Percentiles rank a stretch among this genome's conserved stretches.
Conservation (phyloP, 139 green algal species). For the Micromonas commoda region DNA sequence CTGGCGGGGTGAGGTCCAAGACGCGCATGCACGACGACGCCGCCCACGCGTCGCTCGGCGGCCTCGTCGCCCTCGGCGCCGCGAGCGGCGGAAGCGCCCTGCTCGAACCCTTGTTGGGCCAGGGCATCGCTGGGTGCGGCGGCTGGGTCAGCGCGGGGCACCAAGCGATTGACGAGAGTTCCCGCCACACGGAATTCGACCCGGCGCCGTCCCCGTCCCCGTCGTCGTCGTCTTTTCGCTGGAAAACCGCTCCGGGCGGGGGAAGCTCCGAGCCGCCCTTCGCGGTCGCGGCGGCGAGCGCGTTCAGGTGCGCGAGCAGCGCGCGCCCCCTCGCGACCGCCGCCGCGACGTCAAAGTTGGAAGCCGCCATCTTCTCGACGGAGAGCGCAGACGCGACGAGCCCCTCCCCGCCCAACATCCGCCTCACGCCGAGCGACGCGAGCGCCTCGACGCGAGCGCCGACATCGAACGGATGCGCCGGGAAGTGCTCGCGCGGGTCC, state of each 20-base stretch:
- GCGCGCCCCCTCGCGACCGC: slow-evolving; percentile 7
- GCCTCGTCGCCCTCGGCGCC: slow-evolving; percentile 39
- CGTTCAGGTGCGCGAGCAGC: slow-evolving; percentile 48
- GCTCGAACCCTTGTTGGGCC: background rate
- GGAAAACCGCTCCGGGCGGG: background rate
- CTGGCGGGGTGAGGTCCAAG: slow-evolving; percentile 15
- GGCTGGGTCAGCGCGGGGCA: slow-evolving; percentile 47
- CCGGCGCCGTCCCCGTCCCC: too few species aligned
- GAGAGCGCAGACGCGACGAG: slow-evolving; percentile 44
- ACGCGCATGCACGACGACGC: slow-evolving; percentile 46
- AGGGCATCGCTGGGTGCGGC: slow-evolving; percentile 33
- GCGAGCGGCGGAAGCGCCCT: slow-evolving; percentile 8
- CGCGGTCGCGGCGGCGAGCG: background rate
- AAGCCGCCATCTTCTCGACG: slow-evolving; percentile 30
- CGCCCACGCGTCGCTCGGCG: slow-evolving; percentile 48
- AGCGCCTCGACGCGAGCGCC: slow-evolving; percentile 44
- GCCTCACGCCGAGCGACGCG: slow-evolving; percentile 46
- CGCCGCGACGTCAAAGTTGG: background rate
- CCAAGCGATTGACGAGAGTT: slow-evolving; percentile 47
- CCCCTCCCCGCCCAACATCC: slow-evolving; percentile 33
- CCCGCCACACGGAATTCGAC: slow-evolving; percentile 40
- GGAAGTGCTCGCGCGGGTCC: slow-evolving; percentile 45
- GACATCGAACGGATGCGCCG: slow-evolving; percentile 35
- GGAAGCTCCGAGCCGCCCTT: slow-evolving; percentile 11
- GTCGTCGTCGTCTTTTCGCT: background rate